Conservation (phyloP, 768 basidiomycete genomes). For the Tephrocybe sp. region DNA sequence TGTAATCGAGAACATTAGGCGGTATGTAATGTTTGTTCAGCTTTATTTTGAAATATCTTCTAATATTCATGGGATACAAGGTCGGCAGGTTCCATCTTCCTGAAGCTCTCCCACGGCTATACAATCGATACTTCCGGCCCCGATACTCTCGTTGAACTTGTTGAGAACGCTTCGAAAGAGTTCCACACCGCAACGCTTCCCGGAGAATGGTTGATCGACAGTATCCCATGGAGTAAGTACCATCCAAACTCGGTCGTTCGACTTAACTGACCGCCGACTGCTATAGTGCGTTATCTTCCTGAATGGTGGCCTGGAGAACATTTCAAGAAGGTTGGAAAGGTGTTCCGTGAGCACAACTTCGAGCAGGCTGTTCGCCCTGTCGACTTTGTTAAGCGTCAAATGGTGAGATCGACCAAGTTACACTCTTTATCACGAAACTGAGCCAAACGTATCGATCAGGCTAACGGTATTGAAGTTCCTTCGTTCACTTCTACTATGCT, state of each 20-base stretch:
- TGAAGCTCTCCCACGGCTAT: constrained; percentile 19
- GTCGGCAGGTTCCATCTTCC: constrained; percentile 16
- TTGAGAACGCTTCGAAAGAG: constrained; percentile 8
- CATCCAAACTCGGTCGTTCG: background rate
- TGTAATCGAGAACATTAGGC: constrained; percentile 14
- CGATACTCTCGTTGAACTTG: constrained; percentile 7
- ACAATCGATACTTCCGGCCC: constrained; percentile 12
- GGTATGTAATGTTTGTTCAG: background rate
- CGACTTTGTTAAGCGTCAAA: constrained; percentile 18
- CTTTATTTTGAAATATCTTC: background rate
- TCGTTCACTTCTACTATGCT: constrained; percentile 18
- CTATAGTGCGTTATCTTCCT: constrained; percentile 15
- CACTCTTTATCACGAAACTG: background rate
- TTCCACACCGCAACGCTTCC: constrained; percentile 14
- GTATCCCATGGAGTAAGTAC: constrained; percentile 12
- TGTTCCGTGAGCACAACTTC: constrained; percentile 14
- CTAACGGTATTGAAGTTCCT: constrained; percentile 11
- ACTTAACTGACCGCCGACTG: too few species aligned
- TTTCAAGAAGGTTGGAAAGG: constrained; percentile 18
- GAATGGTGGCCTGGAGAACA: constrained; percentile 18
- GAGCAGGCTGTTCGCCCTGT: constrained; percentile 18
- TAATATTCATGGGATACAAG: too few species aligned
- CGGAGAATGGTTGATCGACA: constrained; percentile 15
- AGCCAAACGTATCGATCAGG: constrained; percentile 1
- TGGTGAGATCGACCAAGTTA: constrained; percentile 9